These are phyloP conservation scores for Termitomyces sp. DNA, from an alignment of 768 basidiomycete genomes.

Conservation along the genomic window DNA sequence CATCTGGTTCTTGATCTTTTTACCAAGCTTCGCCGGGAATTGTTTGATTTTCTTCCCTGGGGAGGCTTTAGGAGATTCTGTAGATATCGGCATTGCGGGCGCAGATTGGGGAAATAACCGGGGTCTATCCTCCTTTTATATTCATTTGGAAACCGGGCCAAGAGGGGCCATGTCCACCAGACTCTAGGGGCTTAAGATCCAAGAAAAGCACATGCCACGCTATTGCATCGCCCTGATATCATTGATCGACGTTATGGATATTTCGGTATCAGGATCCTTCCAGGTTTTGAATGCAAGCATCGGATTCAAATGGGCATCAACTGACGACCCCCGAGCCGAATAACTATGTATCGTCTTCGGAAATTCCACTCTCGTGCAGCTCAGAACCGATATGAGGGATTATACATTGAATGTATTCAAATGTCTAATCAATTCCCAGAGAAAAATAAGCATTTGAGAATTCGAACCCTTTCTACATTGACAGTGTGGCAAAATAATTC, in stretches of 20 bases:
- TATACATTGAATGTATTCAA: not conserved
- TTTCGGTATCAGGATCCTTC: not conserved
- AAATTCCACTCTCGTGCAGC: not conserved
- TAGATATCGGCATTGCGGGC: constrained; percentile 8
- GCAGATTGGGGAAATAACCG: not conserved
- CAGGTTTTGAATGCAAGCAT: not conserved
- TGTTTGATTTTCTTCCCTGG: constrained; percentile 14
- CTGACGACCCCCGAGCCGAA: constrained; percentile 1
- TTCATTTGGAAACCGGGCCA: constrained; percentile 2
- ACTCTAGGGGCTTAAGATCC: not conserved
- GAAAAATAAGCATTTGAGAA: not conserved
- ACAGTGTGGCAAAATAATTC: not conserved
- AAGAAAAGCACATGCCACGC: constrained; percentile 2
- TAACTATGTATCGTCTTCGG: not conserved
- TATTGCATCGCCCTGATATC: not conserved
- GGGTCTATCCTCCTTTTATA: constrained; percentile 12
- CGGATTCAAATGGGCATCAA: not conserved
- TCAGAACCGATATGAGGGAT: not conserved
- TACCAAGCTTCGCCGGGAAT: constrained; percentile 18
- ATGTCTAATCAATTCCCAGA: not conserved
- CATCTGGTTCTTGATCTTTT: constrained; percentile 17
- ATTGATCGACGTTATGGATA: not conserved
- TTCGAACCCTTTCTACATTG: not conserved
- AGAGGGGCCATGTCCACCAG: not conserved
- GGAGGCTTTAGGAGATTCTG: constrained; percentile 10